Evolutionary conservation across 805 yeast genomes (phyloP).

Genomic region (Metschnikowia gruessii): DNA sequence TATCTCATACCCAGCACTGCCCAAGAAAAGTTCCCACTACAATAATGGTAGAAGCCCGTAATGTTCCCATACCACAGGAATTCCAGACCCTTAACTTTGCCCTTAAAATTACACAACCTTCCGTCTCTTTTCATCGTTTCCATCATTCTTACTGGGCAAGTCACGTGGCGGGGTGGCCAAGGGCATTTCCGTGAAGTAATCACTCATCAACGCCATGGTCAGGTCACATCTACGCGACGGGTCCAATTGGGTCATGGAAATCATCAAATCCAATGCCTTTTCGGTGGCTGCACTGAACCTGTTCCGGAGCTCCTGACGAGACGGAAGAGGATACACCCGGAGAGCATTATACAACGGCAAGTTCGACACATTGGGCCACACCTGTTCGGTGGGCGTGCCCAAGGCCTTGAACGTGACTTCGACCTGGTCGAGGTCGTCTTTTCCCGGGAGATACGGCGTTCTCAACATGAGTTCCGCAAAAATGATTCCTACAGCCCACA

Average conservation of each 20-base stretch:
- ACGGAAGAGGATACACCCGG: slow-evolving; percentile 78
- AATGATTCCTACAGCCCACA: slow-evolving; percentile 53
- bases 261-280: slow-evolving; percentile 71
- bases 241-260: slow-evolving; percentile 68
- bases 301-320: slow-evolving; percentile 72
- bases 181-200: slow-evolving; percentile 72
- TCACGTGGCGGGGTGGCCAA: slow-evolving; percentile 65
- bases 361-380: slow-evolving; percentile 86
- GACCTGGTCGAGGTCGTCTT: slow-evolving; percentile 83
- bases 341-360: slow-evolving; percentile 75
- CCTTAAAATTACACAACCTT: slow-evolving; percentile 11
- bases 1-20: too few relatives aligned
- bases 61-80: too few relatives aligned
- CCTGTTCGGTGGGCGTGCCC: slow-evolving; percentile 91
- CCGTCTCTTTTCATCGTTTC: slow-evolving; percentile 18
- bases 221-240: slow-evolving; percentile 73
- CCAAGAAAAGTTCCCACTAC: too few relatives aligned
- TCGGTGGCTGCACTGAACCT: slow-evolving; percentile 91
- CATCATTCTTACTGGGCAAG: slow-evolving; percentile 50
- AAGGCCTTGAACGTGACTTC: slow-evolving; percentile 92
- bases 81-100: too few relatives aligned
- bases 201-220: slow-evolving; percentile 58
- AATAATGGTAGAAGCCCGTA: too few relatives aligned
- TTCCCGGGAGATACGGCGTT: slow-evolving; percentile 93
- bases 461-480: slow-evolving; percentile 96